Conservation (phyloP, 2,329 filamentous ascomycete genomes). For the Exutisphaerella laricina region DNA sequence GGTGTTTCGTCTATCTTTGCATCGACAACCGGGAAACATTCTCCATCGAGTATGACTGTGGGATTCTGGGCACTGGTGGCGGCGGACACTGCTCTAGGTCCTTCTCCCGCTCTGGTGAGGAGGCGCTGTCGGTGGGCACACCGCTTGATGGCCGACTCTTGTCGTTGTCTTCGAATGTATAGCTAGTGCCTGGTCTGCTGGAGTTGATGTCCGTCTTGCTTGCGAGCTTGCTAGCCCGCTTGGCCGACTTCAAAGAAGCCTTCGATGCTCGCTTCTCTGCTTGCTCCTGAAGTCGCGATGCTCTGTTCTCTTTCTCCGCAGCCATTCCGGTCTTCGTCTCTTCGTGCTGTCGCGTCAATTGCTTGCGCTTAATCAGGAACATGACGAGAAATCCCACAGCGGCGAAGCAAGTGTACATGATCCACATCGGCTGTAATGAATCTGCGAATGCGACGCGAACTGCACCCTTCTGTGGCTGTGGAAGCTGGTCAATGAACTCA, state of each 20-base stretch:
- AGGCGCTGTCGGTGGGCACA: background rate
- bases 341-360: slow-evolving; percentile 39
- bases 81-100: background rate
- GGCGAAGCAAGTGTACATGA: slow-evolving; percentile 42
- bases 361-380: slow-evolving; percentile 40
- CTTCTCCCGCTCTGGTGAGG: background rate
- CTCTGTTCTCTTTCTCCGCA: slow-evolving; percentile 36
- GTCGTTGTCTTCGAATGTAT: background rate
- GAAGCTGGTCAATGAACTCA: slow-evolving; percentile 50
- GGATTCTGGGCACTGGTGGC: background rate
- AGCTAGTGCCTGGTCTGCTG: background rate
- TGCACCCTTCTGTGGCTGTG: slow-evolving; percentile 40
- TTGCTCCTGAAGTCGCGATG: slow-evolving; percentile 32
- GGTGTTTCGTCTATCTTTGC: background rate
- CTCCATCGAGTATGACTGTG: background rate
- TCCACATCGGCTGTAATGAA: slow-evolving; percentile 46
- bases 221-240: slow-evolving; percentile 1
- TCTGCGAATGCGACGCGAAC: slow-evolving; percentile 42
- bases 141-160: slow-evolving; percentile 1
- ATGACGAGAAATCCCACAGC: slow-evolving; percentile 36
- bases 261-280: slow-evolving; percentile 21
- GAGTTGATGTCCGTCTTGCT: background rate
- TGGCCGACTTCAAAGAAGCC: slow-evolving; percentile 1
- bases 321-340: slow-evolving; percentile 48
- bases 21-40: background rate